phyloP scores from a whole-genome alignment of 2,329 filamentous ascomycete species.

The Davidsoniella eucalypti region DNA sequence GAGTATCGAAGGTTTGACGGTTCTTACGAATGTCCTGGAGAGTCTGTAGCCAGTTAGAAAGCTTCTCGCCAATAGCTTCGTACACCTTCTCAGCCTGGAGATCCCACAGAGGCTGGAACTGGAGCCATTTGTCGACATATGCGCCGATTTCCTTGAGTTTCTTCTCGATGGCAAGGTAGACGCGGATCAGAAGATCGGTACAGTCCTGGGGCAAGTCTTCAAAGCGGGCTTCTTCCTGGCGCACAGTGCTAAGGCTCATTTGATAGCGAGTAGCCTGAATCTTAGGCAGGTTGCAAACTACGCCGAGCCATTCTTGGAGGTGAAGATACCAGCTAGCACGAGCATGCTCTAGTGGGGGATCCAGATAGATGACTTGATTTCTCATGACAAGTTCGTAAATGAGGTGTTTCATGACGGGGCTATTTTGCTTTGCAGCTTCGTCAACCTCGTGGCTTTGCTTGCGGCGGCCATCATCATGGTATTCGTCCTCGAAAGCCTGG shows the following conservation, averaged over 20 bases:
- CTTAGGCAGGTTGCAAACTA: slow-evolving; percentile 82
- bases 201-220: slow-evolving; percentile 72
- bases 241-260: slow-evolving; percentile 57
- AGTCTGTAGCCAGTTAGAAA: slow-evolving; percentile 83
- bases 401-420: slow-evolving; percentile 53
- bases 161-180: slow-evolving; percentile 69
- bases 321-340: slow-evolving; percentile 87
- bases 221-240: slow-evolving; percentile 56
- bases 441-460: slow-evolving; percentile 29
- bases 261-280: slow-evolving; percentile 93
- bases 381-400: slow-evolving; percentile 93
- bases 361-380: slow-evolving; percentile 92
- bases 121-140: slow-evolving; percentile 96
- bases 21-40: slow-evolving; percentile 96
- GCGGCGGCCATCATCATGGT: slow-evolving; percentile 34
- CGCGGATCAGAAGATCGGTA: slow-evolving; percentile 58
- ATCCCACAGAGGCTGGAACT: slow-evolving; percentile 98
- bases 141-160: slow-evolving; percentile 63
- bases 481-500: slow-evolving; percentile 55
- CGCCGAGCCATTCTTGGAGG: slow-evolving; percentile 81
- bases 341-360: slow-evolving; percentile 81
- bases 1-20: slow-evolving; percentile 90
- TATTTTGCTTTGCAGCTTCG: slow-evolving; percentile 31
- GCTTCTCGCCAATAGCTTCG: slow-evolving; percentile 74
- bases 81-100: slow-evolving; percentile 92